phyloP scores from a whole-genome alignment of 306 rosid genomes.

The Astragalus membranaceus region DNA sequence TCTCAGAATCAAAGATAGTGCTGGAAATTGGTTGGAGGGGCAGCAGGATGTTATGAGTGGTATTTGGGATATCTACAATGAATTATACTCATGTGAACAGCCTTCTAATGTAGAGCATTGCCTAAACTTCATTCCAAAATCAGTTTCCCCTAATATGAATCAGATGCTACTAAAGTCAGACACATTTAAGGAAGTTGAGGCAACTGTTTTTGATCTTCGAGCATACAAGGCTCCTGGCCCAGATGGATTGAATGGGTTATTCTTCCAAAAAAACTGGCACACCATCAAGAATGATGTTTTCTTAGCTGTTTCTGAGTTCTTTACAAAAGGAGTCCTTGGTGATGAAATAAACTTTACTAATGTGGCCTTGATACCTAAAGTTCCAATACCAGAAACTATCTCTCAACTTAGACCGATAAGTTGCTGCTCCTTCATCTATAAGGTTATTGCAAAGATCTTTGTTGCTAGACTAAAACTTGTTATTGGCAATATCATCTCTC shows the following conservation, averaged over 20 bases:
- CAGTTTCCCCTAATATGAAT: too few species aligned
- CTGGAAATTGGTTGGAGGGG: neutral
- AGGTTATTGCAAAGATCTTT: neutral
- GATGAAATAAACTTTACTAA: too few species aligned
- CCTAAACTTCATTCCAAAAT: too few species aligned
- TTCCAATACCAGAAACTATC: neutral
- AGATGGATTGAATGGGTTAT: too few species aligned
- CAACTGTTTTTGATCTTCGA: too few species aligned
- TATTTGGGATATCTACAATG: too few species aligned
- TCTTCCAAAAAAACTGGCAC: neutral
- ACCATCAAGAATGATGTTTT: too few species aligned
- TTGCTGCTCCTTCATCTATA: neutral
- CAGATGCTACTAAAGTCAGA: too few species aligned
- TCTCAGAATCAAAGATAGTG: neutral
- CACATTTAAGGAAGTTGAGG: neutral
- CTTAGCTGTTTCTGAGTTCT: neutral
- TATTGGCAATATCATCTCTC: neutral
- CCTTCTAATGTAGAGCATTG: too few species aligned
- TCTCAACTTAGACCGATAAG: neutral
- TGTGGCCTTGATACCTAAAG: neutral
- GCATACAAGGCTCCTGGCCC: too few species aligned
- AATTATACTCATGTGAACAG: too few species aligned
- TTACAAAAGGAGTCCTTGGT: neutral
- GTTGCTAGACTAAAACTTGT: neutral
- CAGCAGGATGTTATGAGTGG: neutral